phyloP scores from a whole-genome alignment of 352 stramenopile species.

The Pythium guiyangense region DNA sequence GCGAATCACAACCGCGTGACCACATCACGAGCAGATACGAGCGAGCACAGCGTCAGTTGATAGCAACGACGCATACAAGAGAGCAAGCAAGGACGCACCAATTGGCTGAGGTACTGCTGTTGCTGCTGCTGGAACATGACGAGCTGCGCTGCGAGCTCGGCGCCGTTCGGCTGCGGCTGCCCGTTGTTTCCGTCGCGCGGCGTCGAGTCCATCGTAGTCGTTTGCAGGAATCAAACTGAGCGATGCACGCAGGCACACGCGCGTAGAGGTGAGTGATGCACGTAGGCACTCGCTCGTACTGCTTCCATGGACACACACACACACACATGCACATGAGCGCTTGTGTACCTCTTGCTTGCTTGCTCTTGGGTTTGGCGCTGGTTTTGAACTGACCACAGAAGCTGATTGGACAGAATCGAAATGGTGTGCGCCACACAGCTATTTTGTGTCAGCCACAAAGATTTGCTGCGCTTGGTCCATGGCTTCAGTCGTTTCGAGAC shows the following conservation, averaged over 20 bases:
- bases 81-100: slow-evolving; percentile 15
- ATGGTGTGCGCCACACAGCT: too few species aligned
- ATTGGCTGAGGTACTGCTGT: slow-evolving; percentile 51
- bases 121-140: slow-evolving; percentile 59
- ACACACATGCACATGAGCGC: too few species aligned
- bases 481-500: too few species aligned
- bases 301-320: too few species aligned
- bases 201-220: not conserved
- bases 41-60: not conserved
- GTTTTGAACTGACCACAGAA: too few species aligned
- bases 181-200: slow-evolving; percentile 8
- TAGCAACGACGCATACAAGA: not conserved
- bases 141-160: slow-evolving; percentile 41
- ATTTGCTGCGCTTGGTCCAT: too few species aligned
- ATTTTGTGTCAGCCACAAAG: not conserved
- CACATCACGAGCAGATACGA: too few species aligned
- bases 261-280: too few species aligned
- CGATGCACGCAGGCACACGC: not conserved
- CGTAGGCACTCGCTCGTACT: too few species aligned
- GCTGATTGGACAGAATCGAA: too few species aligned
- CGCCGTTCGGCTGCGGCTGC: slow-evolving; percentile 17
- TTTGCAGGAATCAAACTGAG: not conserved
- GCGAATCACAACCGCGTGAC: not conserved
- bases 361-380: too few species aligned
- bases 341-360: too few species aligned